Base-by-base conservation (phyloP, 768 basidiomycete species). In the Mycena capillaripes region DNA sequence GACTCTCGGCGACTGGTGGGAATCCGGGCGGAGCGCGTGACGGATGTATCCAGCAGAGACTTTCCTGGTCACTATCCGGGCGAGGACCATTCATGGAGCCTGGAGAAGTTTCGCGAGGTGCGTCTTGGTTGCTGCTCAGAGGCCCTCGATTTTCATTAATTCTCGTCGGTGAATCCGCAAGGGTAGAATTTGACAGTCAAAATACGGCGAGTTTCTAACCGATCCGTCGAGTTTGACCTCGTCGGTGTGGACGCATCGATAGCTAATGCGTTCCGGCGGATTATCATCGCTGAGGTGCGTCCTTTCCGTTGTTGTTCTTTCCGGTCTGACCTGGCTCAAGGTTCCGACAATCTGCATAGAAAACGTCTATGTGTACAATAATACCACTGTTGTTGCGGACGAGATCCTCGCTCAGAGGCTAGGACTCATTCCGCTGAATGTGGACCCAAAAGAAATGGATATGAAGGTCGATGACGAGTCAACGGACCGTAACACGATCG, bases 161-260 rank as follows among this genome's bases (percentile, higher is more conserved):
- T 69, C 60, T 77, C 57, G 64, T 69, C 46, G 74, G 40, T 57
- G 72, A 56, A 69, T 75, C 80, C 77, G 81, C 71, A 85, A 85
- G 83, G 80, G 77, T 82, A 95, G 95, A 93, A 87, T 78, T 84
- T 97, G 65, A 84, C 86, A 78, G 90, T 96, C 12, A 87, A 91
- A 67, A 87, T 98, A 40, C 90, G 94, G 71, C 89, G 94, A 50
- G 84, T 97, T 40, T 97, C 97, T 0, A 88, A 93, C 50, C 89
- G 92, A 19, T 92, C 93, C 2, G 90, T 98, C 72, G 97, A 98
- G 75, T 97, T 99, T 81, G 98, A 99, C 82, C 86, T 99, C 53
- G 89, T 98, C 66, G 97, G 97, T 7, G 93, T 98, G 32, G 97
- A 99, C 80, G 95, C 98, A 0, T 95, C 96, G 19, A 94, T 99